Conservation (phyloP, 305 asterid genomes). For the Solanum chacoense region DNA sequence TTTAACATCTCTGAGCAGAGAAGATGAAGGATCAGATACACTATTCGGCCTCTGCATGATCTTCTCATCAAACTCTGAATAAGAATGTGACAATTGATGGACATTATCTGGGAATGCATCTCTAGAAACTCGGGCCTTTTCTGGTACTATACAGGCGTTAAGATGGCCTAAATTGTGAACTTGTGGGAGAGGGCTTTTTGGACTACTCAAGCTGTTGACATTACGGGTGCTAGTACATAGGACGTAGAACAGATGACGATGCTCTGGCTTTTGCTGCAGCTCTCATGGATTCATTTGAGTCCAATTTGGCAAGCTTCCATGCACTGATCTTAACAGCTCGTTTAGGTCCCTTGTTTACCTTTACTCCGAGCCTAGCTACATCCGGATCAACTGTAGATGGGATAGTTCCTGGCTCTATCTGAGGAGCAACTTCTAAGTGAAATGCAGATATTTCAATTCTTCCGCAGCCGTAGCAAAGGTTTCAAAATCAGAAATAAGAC, state of each 20-base stretch:
- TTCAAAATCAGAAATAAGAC: too few species aligned
- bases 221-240: slow-evolving; percentile 75
- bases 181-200: slow-evolving; percentile 75
- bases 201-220: slow-evolving; percentile 83
- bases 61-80: slow-evolving; percentile 37
- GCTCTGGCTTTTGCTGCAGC: slow-evolving; percentile 98
- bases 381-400: too few species aligned
- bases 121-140: slow-evolving; percentile 22
- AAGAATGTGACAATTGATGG: slow-evolving; percentile 22
- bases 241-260: slow-evolving; percentile 85
- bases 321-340: too few species aligned
- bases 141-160: neutral
- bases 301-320: slow-evolving; percentile 57
- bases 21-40: slow-evolving; percentile 33
- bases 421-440: too few species aligned
- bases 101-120: slow-evolving; percentile 11
- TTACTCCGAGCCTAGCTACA: too few species aligned
- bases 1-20: slow-evolving; percentile 62
- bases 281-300: slow-evolving; percentile 68
- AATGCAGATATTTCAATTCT: too few species aligned
- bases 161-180: slow-evolving; percentile 25
- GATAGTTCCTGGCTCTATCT: too few species aligned
- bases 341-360: too few species aligned
- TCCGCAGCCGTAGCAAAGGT: too few species aligned
- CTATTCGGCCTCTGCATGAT: slow-evolving; percentile 32